phyloP scores from a whole-genome alignment of 2,329 filamentous ascomycete species.

The Microdochium paspali region DNA sequence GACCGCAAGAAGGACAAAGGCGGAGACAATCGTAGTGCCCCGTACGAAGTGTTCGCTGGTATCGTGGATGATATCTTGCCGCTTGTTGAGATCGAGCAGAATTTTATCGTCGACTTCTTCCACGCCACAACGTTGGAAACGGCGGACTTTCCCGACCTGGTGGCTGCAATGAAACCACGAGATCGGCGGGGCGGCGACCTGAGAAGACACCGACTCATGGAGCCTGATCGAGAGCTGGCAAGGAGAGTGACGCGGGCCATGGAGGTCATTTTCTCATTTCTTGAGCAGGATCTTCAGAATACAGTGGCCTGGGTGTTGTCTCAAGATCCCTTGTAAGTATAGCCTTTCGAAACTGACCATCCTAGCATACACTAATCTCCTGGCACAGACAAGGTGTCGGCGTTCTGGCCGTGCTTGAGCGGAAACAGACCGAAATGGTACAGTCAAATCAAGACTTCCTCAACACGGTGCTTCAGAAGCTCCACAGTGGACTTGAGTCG shows the following conservation, averaged over 20 bases:
- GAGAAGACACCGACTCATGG: constrained; percentile 66
- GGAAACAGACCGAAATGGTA: constrained; percentile 67
- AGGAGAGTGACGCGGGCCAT: constrained; percentile 76
- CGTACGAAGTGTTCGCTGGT: constrained; percentile 73
- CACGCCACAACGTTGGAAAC: constrained; percentile 80
- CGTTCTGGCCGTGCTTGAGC: constrained; percentile 71
- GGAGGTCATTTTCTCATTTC: constrained; percentile 79
- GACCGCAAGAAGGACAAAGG: constrained; percentile 44
- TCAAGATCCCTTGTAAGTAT: constrained; percentile 69
- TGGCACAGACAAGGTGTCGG: constrained; percentile 71
- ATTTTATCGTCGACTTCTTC: constrained; percentile 96
- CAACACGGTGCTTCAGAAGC: constrained; percentile 66
- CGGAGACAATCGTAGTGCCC: constrained; percentile 56
- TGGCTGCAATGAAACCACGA: constrained; percentile 55
- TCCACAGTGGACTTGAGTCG: constrained; percentile 64
- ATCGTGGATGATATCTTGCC: constrained; percentile 75
- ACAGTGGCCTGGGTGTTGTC: constrained; percentile 77
- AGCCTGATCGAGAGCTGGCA: constrained; percentile 82
- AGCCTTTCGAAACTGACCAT: no score
- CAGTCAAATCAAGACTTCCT: constrained; percentile 93
- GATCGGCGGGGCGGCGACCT: constrained; percentile 65
- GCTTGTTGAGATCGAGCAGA: constrained; percentile 86
- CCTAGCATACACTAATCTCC: constrained; percentile 13
- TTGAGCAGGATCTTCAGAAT: constrained; percentile 67
- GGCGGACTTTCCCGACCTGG: constrained; percentile 73